A percentile compares a stretch with the other conserved stretches of the same genome.
Conservation (phyloP, 352 stramenopile species). For the Albugo candida region DNA sequence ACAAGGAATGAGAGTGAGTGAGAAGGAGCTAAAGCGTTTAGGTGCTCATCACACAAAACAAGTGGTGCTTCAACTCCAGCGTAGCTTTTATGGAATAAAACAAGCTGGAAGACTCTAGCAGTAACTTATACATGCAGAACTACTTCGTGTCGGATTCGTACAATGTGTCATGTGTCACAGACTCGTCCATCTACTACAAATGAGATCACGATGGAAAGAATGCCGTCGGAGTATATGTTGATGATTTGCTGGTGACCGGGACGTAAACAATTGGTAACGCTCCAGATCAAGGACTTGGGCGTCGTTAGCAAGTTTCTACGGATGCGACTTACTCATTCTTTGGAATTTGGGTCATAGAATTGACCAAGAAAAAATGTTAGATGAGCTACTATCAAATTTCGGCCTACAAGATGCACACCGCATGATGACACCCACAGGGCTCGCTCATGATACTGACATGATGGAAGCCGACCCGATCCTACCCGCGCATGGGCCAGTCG, state of each 20-base stretch:
- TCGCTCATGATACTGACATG: neutral
- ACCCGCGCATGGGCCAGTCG: neutral
- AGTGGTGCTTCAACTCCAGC: constrained; percentile 3
- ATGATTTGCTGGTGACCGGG: constrained; percentile 15
- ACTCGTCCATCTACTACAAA: neutral
- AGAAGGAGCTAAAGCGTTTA: no score
- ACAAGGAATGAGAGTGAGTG: neutral
- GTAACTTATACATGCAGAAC: neutral
- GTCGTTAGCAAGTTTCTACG: constrained; percentile 11
- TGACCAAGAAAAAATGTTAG: constrained; percentile 9
- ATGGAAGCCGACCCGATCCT: neutral
- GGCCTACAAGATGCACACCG: constrained; percentile 7
- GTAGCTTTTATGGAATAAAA: constrained; percentile 4
- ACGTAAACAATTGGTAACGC: neutral
- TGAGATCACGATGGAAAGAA: neutral
- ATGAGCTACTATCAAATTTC: constrained; percentile 8
- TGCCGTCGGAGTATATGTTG: constrained; percentile 11
- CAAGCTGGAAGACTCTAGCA: constrained; percentile 1
- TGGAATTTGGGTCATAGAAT: constrained; percentile 1
- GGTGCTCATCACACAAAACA: neutral
- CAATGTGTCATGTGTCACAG: neutral
- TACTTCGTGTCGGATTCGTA: neutral
- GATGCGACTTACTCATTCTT: constrained; percentile 9
- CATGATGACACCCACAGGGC: constrained; percentile 2
- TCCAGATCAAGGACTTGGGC: constrained; percentile 15